Evolutionary conservation across 495 filamentous ascomycete genomes (phyloP).

Genomic region (Daldinia concentrica): DNA sequence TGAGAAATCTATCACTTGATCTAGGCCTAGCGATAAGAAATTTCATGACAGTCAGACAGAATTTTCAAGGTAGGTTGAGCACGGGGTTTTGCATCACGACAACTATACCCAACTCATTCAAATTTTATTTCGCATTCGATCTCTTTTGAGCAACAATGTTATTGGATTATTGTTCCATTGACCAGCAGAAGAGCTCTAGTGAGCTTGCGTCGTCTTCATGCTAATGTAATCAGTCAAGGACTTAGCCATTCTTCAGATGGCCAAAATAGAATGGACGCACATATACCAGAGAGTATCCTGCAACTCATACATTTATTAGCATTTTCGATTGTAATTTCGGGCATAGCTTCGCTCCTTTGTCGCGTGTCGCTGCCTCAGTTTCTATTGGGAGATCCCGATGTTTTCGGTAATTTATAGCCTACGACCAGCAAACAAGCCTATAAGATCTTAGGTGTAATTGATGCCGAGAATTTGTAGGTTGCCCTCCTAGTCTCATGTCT

Average conservation of each 20-base stretch:
- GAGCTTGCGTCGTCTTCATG: background rate
- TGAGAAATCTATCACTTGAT: background rate
- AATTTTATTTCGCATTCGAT: background rate
- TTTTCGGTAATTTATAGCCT: background rate
- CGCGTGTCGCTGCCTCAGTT: background rate
- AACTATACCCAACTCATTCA: background rate
- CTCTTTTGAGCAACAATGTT: background rate
- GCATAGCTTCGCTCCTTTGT: background rate
- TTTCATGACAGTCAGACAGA: background rate
- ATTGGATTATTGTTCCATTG: background rate
- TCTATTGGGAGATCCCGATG: background rate
- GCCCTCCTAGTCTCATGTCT: constrained; percentile 11
- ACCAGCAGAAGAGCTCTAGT: background rate
- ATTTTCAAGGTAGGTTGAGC: background rate
- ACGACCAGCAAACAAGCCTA: too few species aligned
- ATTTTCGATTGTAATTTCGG: background rate
- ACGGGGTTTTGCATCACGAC: background rate
- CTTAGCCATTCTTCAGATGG: background rate
- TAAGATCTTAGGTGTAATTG: too few species aligned
- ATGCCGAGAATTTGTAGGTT: background rate
- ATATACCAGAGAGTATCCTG: too few species aligned
- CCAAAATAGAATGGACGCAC: background rate
- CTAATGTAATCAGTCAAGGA: background rate
- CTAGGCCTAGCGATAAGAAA: background rate
- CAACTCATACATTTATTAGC: background rate